phyloP scores from a whole-genome alignment of 176 grass and related monocot genomes.

The Oryza australiensis region DNA sequence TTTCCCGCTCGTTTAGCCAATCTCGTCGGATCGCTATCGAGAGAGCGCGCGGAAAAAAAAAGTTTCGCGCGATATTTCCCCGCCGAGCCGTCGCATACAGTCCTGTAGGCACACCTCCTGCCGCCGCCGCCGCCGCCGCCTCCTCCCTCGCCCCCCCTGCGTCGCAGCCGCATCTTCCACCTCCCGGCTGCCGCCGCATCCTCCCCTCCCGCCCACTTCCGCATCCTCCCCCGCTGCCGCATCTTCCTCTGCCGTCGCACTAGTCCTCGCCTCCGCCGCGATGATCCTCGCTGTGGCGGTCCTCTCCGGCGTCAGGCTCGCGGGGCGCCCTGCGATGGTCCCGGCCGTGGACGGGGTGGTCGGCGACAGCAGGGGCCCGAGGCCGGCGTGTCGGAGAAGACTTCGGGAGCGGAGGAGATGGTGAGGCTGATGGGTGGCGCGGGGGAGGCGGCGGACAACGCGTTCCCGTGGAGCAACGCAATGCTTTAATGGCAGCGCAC shows the following conservation, averaged over 20 bases:
- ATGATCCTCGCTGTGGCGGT: conserved; percentile 23
- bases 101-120: no score
- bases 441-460: not conserved
- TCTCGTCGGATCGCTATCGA: no score
- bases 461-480: conserved; percentile 74
- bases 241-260: not conserved
- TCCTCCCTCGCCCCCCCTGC: no score
- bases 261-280: not conserved
- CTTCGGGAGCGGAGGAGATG: conserved; percentile 1
- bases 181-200: no score
- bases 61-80: no score
- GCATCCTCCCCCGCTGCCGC: no score
- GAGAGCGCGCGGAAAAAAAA: no score
- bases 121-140: no score
- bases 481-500: conserved; percentile 96
- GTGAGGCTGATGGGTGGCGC: not conserved
- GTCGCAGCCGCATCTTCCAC: no score
- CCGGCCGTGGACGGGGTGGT: not conserved
- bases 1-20: no score
- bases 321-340: not conserved
- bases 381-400: conserved; percentile 81
- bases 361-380: conserved; percentile 24
- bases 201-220: no score
- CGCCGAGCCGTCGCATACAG: no score
- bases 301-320: conserved; percentile 25